Conservation (phyloP, 495 filamentous ascomycete species). For the Penicillium canariense region DNA sequence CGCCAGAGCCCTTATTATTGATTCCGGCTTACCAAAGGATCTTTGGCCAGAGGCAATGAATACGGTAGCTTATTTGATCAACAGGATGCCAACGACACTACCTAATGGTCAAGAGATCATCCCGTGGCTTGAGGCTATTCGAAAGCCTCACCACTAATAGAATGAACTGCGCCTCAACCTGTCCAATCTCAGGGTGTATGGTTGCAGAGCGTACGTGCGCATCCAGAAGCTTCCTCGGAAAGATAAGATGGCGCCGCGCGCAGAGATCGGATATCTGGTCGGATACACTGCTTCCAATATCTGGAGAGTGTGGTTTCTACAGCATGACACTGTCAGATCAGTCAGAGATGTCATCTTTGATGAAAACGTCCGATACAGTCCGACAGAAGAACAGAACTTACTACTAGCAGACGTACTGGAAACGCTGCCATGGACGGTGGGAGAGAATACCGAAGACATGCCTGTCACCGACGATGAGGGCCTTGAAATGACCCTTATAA, state of each 20-base stretch:
- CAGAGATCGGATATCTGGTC: slow-evolving; percentile 6
- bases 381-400: too few relatives aligned
- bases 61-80: slow-evolving; percentile 5
- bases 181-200: slow-evolving; percentile 6
- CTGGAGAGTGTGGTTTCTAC: slow-evolving; percentile 8
- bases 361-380: neutral
- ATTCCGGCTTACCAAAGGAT: slow-evolving; percentile 4
- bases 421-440: too few relatives aligned
- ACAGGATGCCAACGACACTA: slow-evolving; percentile 5
- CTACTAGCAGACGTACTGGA: too few relatives aligned
- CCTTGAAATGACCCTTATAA: too few relatives aligned
- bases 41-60: slow-evolving; percentile 8
- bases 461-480: too few relatives aligned
- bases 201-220: neutral
- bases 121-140: neutral
- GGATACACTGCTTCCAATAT: slow-evolving; percentile 10
- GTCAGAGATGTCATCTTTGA: slow-evolving; percentile 9
- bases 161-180: slow-evolving; percentile 1
- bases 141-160: neutral
- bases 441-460: too few relatives aligned
- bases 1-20: neutral
- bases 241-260: slow-evolving; percentile 9
- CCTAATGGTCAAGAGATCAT: neutral
- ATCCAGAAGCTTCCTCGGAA: neutral
- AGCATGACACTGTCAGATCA: neutral